Percentiles rank a stretch among this genome's conserved stretches.
phyloP scores from a whole-genome alignment of 2,329 filamentous ascomycete species.

The Cladosporium sp. region DNA sequence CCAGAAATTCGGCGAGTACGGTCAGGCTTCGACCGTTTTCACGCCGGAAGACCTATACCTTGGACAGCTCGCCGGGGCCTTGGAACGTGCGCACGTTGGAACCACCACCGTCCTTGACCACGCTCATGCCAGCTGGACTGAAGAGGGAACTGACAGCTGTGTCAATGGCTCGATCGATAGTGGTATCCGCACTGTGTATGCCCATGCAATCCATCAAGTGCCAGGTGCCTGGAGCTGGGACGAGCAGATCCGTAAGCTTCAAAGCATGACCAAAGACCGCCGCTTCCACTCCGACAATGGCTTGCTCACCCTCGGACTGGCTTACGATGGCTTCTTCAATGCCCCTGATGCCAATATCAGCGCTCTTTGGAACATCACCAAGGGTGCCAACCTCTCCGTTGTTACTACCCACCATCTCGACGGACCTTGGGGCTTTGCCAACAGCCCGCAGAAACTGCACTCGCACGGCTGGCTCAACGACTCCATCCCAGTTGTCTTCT shows the following conservation, averaged over 20 bases:
- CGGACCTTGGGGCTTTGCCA: slow-evolving; percentile 11
- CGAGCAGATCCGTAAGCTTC: slow-evolving; percentile 12
- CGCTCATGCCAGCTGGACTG: slow-evolving; percentile 25
- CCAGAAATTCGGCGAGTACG: slow-evolving; percentile 36
- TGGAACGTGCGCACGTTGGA: slow-evolving; percentile 41
- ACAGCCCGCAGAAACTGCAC: slow-evolving; percentile 29
- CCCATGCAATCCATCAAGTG: slow-evolving; percentile 11
- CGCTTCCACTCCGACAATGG: slow-evolving; percentile 1
- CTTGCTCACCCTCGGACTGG: slow-evolving; percentile 39
- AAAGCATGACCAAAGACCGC: not conserved
- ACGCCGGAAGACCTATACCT: slow-evolving; percentile 45
- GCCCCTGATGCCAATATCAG: slow-evolving; percentile 22
- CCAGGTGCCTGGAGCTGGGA: slow-evolving; percentile 15
- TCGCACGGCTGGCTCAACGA: slow-evolving; percentile 39
- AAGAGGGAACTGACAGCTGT: slow-evolving; percentile 11
- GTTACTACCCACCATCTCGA: slow-evolving; percentile 40
- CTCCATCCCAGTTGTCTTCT: slow-evolving; percentile 49
- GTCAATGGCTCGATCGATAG: slow-evolving; percentile 40
- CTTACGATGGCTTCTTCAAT: slow-evolving; percentile 38
- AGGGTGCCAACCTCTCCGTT: slow-evolving; percentile 21
- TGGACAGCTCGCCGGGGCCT: slow-evolving; percentile 39
- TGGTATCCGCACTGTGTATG: slow-evolving; percentile 32
- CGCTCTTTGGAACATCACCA: slow-evolving; percentile 8
- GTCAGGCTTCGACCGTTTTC: slow-evolving; percentile 26
- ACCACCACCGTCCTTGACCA: slow-evolving; percentile 43